Conservation (phyloP, 2,329 filamentous ascomycete species). For the Cylindrodendrum hubeiense region DNA sequence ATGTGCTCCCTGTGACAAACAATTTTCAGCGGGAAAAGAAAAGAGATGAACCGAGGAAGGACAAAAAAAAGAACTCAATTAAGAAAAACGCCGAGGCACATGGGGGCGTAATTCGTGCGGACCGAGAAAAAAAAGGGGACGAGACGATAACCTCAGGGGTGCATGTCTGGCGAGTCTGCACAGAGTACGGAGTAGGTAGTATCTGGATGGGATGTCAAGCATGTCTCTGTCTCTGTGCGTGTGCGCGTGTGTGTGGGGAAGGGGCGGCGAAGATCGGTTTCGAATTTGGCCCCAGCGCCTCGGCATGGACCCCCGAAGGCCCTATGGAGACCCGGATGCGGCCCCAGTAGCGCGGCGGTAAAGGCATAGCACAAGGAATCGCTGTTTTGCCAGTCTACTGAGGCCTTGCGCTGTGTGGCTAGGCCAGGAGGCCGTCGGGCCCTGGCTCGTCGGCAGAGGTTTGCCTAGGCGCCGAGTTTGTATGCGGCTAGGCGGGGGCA, state of each 20-base stretch:
- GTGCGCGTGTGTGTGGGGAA: conserved; percentile 14
- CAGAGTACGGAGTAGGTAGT: neutral
- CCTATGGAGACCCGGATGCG: conserved; percentile 15
- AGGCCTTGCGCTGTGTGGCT: neutral
- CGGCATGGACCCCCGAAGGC: conserved; percentile 13
- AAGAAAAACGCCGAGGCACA: neutral
- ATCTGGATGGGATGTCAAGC: conserved; percentile 3
- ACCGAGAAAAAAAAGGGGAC: neutral
- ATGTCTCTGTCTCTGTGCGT: neutral
- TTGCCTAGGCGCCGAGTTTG: conserved; percentile 16
- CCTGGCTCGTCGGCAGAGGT: conserved; percentile 4
- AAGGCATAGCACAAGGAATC: conserved; percentile 1
- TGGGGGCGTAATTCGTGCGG: conserved; percentile 3
- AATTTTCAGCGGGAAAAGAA: neutral
- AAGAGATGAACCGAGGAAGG: conserved; percentile 8
- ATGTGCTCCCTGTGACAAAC: conserved; percentile 8
- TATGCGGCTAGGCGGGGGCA: neutral
- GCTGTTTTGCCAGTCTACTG: conserved; percentile 10
- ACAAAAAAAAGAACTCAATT: neutral
- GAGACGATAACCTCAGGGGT: neutral
- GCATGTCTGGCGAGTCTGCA: conserved; percentile 14
- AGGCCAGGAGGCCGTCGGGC: neutral
- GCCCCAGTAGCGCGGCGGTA: conserved; percentile 9
- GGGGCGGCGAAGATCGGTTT: conserved; percentile 27
- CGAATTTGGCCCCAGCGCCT: conserved; percentile 19